phyloP scores from a whole-genome alignment of 1,139 yeast genomes.

The Tardiomyces blankii region DNA sequence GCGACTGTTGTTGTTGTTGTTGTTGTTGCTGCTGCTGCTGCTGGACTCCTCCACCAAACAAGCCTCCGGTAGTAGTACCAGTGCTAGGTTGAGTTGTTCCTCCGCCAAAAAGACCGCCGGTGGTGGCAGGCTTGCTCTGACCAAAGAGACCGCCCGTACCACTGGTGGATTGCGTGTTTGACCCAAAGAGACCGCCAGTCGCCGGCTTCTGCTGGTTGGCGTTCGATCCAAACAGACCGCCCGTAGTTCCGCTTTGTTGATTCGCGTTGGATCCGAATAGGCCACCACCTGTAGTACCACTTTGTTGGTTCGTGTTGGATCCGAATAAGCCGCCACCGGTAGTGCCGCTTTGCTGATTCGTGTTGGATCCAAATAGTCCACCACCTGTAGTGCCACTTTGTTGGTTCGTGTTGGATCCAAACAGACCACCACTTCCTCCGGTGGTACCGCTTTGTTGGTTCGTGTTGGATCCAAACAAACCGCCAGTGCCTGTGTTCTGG shows the following conservation, averaged over 20 bases:
- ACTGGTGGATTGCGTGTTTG: conserved; percentile 8
- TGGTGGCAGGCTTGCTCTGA: conserved; percentile 5
- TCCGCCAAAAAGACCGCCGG: conserved; percentile 19
- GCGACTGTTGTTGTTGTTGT: conserved; percentile 28
- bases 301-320: not conserved
- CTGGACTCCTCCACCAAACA: conserved; percentile 11
- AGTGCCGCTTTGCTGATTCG: not conserved
- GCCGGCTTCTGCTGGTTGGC: no score
- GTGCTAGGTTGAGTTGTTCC: conserved; percentile 2
- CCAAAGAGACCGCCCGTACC: conserved; percentile 11
- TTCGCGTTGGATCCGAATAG: conserved; percentile 4
- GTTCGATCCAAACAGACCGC: conserved; percentile 2
- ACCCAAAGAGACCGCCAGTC: conserved; percentile 6
- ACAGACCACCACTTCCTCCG: conserved; percentile 5
- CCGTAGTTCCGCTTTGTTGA: not conserved
- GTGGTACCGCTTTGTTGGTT: not conserved
- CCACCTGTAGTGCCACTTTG: conserved; percentile 3
- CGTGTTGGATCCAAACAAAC: conserved; percentile 1
- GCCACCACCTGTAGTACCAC: conserved; percentile 5
- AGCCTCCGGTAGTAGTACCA: conserved; percentile 2
- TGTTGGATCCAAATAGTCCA: conserved; percentile 6
- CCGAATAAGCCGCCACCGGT: conserved; percentile 8
- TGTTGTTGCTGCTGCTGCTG: conserved; percentile 22
- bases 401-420: conserved; percentile 2
- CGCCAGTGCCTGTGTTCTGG: conserved; percentile 2